Base-by-base conservation (phyloP, 2,329 filamentous ascomycete genomes). In the Penicillium frequentans region DNA sequence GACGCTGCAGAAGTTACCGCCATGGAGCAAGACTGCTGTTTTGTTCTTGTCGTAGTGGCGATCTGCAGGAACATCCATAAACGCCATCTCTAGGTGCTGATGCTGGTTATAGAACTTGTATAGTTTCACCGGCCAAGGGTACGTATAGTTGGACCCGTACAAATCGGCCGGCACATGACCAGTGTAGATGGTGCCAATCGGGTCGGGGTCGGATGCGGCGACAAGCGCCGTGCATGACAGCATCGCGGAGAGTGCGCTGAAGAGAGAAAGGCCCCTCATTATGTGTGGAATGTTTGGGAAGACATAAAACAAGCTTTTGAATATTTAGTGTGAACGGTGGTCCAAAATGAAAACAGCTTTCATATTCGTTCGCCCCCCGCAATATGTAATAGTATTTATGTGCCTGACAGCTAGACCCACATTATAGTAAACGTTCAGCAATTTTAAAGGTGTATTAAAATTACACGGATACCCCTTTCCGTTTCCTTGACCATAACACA, bases 91-190 rank as follows among this genome's bases (percentile, higher is more conserved):
- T n/a, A 60, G 56, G 1, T 60, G 58, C 27, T 60, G 58, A n/a
- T 47, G 58, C 24, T 60, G 58, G 24, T 60, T 60, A 46, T 39
- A 60, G 47, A 60, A 60, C 8, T 59, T 59, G 52, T 48, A 60
- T n/a, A 56, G 52, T 43, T 60, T 60, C 45, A 60, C 58, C 19
- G 52, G 58, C 58, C 58, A 60, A 23, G 58, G 58, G 21, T 60
- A 60, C 2, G 16, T n/a, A 37, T 19, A 37, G 16, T 37, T 37
- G 8, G 35, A 37, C 14, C 35, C 35, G 35, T 37, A n/a, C 8
- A 37, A 37, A 37, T 10, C 5, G 35, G 35, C 16, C 8, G 35
- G 35, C 6, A 37, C 35, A 37, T 9, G 35, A 9, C 35, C 35
- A 37, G 9, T 3, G 35, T 37, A 37, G 35, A 37, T 37, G 14